phyloP scores from a whole-genome alignment of 352 stramenopile species.

The Globisporangium spinosum region DNA sequence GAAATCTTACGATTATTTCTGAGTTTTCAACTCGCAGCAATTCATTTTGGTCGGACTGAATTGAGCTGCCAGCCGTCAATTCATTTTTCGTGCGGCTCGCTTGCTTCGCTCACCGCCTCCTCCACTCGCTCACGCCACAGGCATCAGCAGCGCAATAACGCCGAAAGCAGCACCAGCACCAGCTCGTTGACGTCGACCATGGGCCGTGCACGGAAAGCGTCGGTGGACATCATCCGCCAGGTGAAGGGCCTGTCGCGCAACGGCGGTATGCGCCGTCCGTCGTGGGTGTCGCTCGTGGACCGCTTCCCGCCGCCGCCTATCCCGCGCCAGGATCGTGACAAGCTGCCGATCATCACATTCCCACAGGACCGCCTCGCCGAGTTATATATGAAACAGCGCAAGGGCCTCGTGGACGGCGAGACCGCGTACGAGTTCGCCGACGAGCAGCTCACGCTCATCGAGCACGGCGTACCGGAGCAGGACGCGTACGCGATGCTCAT shows the following conservation, averaged over 20 bases:
- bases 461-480: conserved; percentile 74
- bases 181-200: conserved; percentile 29
- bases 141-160: background rate
- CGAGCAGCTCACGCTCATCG: conserved; percentile 83
- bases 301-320: conserved; percentile 72
- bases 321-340: conserved; percentile 69
- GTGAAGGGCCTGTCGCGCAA: conserved; percentile 78
- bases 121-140: background rate
- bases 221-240: conserved; percentile 75
- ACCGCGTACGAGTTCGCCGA: conserved; percentile 86
- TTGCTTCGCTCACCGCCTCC: background rate
- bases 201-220: conserved; percentile 71
- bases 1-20: too few species aligned
- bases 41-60: background rate
- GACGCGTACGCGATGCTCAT: conserved; percentile 77
- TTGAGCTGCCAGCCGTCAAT: background rate
- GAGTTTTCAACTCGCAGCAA: background rate
- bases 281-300: conserved; percentile 72
- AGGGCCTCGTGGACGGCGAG: conserved; percentile 66
- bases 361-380: conserved; percentile 81
- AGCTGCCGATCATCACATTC: conserved; percentile 77
- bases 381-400: conserved; percentile 74
- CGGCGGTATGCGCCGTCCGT: conserved; percentile 66
- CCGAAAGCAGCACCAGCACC: background rate
- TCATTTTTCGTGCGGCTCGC: background rate